Conservation (phyloP, 2,329 filamentous ascomycete species). For the Aspergillus tamarii region DNA sequence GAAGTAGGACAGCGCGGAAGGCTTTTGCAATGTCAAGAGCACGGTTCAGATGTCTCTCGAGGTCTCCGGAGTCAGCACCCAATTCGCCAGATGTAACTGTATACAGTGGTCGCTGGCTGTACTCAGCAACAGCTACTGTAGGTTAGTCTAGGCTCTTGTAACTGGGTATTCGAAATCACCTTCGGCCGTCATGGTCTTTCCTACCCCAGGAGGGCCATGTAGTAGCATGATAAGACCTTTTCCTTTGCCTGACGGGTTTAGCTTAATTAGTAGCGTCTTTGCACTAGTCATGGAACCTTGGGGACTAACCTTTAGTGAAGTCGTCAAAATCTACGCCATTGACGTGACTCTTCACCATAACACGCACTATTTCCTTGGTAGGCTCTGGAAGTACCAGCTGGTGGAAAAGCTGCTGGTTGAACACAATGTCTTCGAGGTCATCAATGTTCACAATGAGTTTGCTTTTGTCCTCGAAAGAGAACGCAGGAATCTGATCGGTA, state of each 20-base stretch:
- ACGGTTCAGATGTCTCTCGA: slow-evolving; percentile 11
- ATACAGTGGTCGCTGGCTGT: slow-evolving; percentile 4
- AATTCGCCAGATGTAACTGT: slow-evolving; percentile 9
- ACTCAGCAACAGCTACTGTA: slow-evolving; percentile 6
- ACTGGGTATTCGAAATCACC: neutral
- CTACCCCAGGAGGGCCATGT: slow-evolving; percentile 10
- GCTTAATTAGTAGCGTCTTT: neutral
- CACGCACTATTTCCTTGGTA: neutral
- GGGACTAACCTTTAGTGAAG: neutral
- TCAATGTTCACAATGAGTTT: neutral
- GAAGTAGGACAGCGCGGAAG: slow-evolving; percentile 14
- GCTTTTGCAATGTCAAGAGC: slow-evolving; percentile 10
- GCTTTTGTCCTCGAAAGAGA: neutral
- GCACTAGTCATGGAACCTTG: neutral
- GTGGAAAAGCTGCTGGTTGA: neutral
- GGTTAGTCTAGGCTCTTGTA: neutral
- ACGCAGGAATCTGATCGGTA: neutral
- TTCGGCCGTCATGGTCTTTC: slow-evolving; percentile 11
- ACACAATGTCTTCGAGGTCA: neutral
- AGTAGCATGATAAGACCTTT: slow-evolving; percentile 1
- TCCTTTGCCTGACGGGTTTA: neutral
- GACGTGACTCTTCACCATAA: neutral
- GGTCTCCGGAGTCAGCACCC: neutral
- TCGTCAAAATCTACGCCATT: neutral
- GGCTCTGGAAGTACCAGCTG: neutral